Evolutionary conservation across 176 grass and related monocot genomes (phyloP), one percentile per base, ranked within the genome.

Genomic region (Lolium multiflorum): DNA sequence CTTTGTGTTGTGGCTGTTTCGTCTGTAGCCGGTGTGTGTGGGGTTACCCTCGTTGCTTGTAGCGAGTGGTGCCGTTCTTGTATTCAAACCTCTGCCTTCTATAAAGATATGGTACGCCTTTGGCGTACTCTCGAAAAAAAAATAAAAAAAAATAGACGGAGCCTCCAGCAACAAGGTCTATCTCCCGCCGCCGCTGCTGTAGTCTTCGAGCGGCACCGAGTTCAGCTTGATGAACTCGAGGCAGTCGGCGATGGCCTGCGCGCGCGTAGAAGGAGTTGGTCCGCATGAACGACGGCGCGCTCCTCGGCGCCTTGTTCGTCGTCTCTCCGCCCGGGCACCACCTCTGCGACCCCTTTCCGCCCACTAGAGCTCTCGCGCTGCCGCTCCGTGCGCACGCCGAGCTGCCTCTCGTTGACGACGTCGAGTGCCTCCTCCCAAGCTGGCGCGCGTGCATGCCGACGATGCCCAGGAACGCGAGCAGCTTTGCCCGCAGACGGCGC

Each of bases 191-290:
- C 58, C 56, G 39, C 51, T 54, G 83, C 74, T 48, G 90, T 86
- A 83, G 38, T 89, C 87, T 16, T 95, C 79, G 14, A 89, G 59
- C 6, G 94, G 89, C 20, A 93, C 89, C 54, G 94, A 95, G 47
- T 91, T 95, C 6, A 79, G 87, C 80, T 95, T 95, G 80, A 95
- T 95, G 86, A 95, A 95, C 88, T 95, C 86, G 83, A 35, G 31
- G 31, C 31, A 35, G 31, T 35, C 31, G 31, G 31, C 31, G 31
- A 35, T 35, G 31, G 31, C 93, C 93, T 5, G 94, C 94, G 94
- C 82, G 94, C 94, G 94, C 82, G 79, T 95, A 91, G 86, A 95
- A 95, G 9, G 94, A 95, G 71, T 95, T 93, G 52, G 91, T 88
- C 80, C 91, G 75, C 91, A 71, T 51, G 78, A 87, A 87, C 18